A percentile compares a stretch with the other conserved stretches of the same genome.
Evolutionary conservation across 352 stramenopile genomes (phyloP).

Genomic region (Globisporangium middletonii): DNA sequence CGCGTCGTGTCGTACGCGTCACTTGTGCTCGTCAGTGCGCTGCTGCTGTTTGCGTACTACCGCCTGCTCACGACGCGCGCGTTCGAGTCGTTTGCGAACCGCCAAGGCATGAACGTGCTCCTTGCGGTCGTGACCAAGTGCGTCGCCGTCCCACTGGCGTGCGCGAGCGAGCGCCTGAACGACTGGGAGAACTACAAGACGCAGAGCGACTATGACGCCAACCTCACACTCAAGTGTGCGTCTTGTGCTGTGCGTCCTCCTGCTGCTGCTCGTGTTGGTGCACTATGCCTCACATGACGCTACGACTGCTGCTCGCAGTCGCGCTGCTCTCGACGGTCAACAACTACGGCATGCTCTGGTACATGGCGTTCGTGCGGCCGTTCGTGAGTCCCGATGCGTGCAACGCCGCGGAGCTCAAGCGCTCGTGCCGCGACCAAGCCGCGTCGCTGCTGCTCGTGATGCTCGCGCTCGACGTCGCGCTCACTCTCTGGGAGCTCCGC

Average conservation of each 20-base stretch:
- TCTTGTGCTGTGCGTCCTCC: not conserved
- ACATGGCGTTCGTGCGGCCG: conserved; percentile 38
- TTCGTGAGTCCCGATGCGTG: conserved; percentile 22
- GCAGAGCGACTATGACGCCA: conserved; percentile 59
- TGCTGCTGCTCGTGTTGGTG: not conserved
- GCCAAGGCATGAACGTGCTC: conserved; percentile 26
- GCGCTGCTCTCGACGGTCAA: conserved; percentile 61
- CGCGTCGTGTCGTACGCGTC: conserved; percentile 19
- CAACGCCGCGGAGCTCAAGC: conserved; percentile 4
- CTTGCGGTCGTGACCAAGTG: conserved; percentile 40
- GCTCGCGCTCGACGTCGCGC: conserved; percentile 25
- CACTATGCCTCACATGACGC: not conserved
- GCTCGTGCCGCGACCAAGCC: conserved; percentile 42
- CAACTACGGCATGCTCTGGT: conserved; percentile 47
- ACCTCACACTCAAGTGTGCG: conserved; percentile 74
- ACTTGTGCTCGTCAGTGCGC: conserved; percentile 18
- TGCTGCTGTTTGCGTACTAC: conserved; percentile 25
- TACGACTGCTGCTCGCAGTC: conserved; percentile 18
- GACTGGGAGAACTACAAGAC: conserved; percentile 74
- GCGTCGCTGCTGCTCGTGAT: conserved; percentile 40
- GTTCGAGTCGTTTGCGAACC: conserved; percentile 19
- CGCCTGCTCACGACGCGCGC: conserved; percentile 27
- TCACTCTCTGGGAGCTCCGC: conserved; percentile 35
- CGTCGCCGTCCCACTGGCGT: conserved; percentile 18
- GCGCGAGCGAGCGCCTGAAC: conserved; percentile 28